These are phyloP conservation scores for Kalanchoe fedtschenkoi DNA, from an alignment of 164 flowering plant species.

Conservation along the genomic window DNA sequence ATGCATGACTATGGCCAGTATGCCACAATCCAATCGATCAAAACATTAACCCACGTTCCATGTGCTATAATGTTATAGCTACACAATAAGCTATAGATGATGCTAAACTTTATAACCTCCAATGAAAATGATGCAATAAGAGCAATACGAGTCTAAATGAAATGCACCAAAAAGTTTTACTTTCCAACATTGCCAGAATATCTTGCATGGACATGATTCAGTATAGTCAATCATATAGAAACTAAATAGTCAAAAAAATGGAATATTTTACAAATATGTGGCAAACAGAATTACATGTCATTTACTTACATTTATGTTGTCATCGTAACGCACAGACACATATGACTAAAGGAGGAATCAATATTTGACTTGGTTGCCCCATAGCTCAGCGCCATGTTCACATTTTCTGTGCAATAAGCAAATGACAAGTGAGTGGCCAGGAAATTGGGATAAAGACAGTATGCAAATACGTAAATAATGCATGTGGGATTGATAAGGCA, in stretches of 20 bases:
- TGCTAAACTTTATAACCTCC: neutral
- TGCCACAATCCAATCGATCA: neutral
- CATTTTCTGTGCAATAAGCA: conserved; percentile 2
- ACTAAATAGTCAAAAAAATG: neutral
- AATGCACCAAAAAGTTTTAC: neutral
- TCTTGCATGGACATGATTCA: conserved; percentile 2
- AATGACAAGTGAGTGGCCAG: conserved; percentile 4
- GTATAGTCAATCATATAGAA: no score
- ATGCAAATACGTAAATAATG: neutral
- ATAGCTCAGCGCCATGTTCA: neutral
- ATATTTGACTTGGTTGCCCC: neutral
- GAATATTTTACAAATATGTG: neutral
- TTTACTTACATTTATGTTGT: neutral
- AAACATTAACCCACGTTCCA: neutral
- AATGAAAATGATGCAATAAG: neutral
- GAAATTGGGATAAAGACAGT: neutral
- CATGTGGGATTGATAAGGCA: conserved; percentile 1
- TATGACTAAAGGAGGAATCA: neutral
- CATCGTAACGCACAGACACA: neutral
- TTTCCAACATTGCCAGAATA: neutral
- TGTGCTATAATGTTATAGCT: neutral
- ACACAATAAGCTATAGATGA: neutral
- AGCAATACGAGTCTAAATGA: neutral
- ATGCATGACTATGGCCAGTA: neutral
- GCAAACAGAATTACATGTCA: neutral